A percentile compares a stretch with the other conserved stretches of the same genome.
Conservation (phyloP, 768 basidiomycete genomes). For the Amanita subjunquillea region DNA sequence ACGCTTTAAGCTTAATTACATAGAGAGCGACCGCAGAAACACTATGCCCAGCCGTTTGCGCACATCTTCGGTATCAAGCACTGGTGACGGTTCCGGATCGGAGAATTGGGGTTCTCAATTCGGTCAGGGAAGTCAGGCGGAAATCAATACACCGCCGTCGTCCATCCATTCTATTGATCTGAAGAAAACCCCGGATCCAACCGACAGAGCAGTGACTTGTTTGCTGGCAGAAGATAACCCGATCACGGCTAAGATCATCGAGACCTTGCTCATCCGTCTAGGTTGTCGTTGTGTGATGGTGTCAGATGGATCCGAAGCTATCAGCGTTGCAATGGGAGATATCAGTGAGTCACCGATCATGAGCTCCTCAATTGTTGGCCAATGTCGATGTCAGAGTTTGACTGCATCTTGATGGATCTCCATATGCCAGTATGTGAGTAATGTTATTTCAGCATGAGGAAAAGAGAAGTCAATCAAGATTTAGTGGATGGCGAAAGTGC, state of each 20-base stretch:
- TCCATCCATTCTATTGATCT: constrained; percentile 82
- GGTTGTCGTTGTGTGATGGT: constrained; percentile 96
- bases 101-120: constrained; percentile 59
- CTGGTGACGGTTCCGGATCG: constrained; percentile 69
- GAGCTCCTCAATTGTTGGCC: not conserved
- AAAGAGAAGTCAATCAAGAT: constrained; percentile 2
- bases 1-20: constrained; percentile 74
- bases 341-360: constrained; percentile 61
- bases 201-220: constrained; percentile 85
- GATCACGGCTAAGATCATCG: constrained; percentile 94
- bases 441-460: not conserved
- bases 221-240: constrained; percentile 96
- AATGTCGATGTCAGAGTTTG: constrained; percentile 60
- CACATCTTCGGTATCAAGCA: constrained; percentile 78
- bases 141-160: constrained; percentile 63
- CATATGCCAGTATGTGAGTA: constrained; percentile 88
- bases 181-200: constrained; percentile 66
- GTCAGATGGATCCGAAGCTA: constrained; percentile 92
- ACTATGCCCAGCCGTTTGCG: constrained; percentile 84
- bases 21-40: constrained; percentile 69
- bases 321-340: constrained; percentile 94
- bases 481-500: constrained; percentile 93
- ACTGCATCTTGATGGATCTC: constrained; percentile 91
- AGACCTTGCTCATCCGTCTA: constrained; percentile 85
- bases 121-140: constrained; percentile 47